These are phyloP conservation scores for Coemansia brasiliensis DNA, from an alignment of 192 early-diverging fungal genomes.

Conservation along the genomic window DNA sequence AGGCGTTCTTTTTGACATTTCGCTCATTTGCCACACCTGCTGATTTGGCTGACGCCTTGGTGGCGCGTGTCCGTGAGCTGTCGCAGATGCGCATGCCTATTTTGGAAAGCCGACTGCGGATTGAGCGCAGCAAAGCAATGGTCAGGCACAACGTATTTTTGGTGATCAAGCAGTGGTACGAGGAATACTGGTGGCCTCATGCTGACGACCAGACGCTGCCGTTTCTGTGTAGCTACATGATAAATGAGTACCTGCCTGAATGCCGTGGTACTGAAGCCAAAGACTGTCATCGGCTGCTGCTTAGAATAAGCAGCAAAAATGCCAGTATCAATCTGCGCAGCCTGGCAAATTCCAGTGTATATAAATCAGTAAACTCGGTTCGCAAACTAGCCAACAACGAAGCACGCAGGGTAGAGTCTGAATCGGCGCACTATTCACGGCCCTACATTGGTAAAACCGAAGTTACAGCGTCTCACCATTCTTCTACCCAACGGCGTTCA, in stretches of 20 bases:
- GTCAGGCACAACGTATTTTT: slow-evolving; percentile 73
- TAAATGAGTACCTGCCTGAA: slow-evolving; percentile 28
- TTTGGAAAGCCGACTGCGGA: slow-evolving; percentile 62
- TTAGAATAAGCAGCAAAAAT: slow-evolving; percentile 16
- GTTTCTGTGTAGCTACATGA: slow-evolving; percentile 33
- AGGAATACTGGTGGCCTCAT: slow-evolving; percentile 64
- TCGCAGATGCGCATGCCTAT: neutral
- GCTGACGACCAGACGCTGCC: slow-evolving; percentile 44
- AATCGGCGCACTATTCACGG: neutral
- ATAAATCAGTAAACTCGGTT: neutral
- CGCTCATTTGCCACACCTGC: slow-evolving; percentile 73
- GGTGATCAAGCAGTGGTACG: slow-evolving; percentile 82
- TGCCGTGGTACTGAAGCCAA: slow-evolving; percentile 21
- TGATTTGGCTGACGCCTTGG: slow-evolving; percentile 65
- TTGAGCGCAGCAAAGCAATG: slow-evolving; percentile 60
- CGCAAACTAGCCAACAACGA: neutral
- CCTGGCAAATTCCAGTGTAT: neutral
- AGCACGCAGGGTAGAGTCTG: neutral
- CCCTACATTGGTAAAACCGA: neutral
- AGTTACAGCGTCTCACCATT: too few relatives aligned
- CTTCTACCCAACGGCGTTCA: too few relatives aligned
- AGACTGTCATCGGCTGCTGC: slow-evolving; percentile 38
- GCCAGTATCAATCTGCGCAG: slow-evolving; percentile 12
- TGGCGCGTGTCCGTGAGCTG: slow-evolving; percentile 63
- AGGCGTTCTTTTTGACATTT: slow-evolving; percentile 84